Base-by-base conservation (phyloP, 2,329 filamentous ascomycete genomes). In the Botrytis sinoallii region DNA sequence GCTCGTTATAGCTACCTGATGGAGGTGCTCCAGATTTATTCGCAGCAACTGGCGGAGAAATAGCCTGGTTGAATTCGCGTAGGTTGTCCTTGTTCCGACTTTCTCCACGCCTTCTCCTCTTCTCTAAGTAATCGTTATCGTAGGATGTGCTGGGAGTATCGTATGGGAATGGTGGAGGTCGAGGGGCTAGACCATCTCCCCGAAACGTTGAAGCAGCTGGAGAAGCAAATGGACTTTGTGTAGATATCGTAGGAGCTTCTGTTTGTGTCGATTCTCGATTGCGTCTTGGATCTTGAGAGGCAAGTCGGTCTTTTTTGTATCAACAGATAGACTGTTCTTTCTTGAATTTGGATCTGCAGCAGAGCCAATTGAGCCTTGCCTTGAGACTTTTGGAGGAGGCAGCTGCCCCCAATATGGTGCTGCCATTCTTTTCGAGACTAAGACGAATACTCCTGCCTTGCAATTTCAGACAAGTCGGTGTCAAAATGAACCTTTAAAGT, bases 1-100 rank as follows among this genome's bases (percentile, higher is more conserved):
- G 85, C 48, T 86, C 84, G 75, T 84, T 86, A 81, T 89, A 90
- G 79, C 87, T 89, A 52, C 86, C 78, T 7, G 91, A 89, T 57
- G 88, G 88, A 14, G 81, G 80, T 44, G 84, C 86, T 78, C 85
- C 86, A 72, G 90, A 88, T 42, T 86, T 87, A 77, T 92, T 90
- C 76, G 91, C 88, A 48, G 87, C 89, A 68, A 85, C 83, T 29
- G 88, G 86, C 18, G 83, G 84, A 63, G 84, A 74, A 44, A 61
- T 46, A 32, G 75, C 22, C 42, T 72, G 68, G 18, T 73, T 73
- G 16, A 74, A 71, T 57, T 84, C 82, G 75, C 82, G 76, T 22
- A 82, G 80, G 74, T 84, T 80, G 60, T 85, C 84, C 74, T 84
- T 83, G 75, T 84, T 82, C 73, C 81, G 83, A 76, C 81, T 84